phyloP scores from a whole-genome alignment of 2,329 filamentous ascomycete genomes.

The Pezizomycotina sp. region DNA sequence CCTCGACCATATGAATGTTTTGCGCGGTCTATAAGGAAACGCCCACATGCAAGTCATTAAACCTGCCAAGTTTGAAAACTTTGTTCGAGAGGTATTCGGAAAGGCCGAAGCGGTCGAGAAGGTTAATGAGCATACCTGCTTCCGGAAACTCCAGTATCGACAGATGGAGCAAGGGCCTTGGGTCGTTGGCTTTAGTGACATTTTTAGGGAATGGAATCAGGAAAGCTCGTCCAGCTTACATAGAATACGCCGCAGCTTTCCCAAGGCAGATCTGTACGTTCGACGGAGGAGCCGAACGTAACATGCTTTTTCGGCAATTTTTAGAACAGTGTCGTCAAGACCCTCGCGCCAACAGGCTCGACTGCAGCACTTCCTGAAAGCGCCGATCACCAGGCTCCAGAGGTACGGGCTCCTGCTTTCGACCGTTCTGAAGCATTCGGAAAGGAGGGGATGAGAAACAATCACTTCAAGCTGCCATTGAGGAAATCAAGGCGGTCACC shows the following conservation, averaged over 20 bases:
- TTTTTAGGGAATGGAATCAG: slow-evolving; percentile 97
- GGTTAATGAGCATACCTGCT: slow-evolving; percentile 80
- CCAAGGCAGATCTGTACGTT: slow-evolving; percentile 70
- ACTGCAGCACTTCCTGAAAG: slow-evolving; percentile 88
- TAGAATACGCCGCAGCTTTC: slow-evolving; percentile 80
- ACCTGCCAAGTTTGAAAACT: slow-evolving; percentile 59
- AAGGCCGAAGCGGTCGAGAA: slow-evolving; percentile 75
- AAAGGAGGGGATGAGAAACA: slow-evolving; percentile 74
- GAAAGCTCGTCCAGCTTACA: slow-evolving; percentile 74
- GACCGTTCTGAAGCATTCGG: slow-evolving; percentile 71
- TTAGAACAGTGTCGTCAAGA: slow-evolving; percentile 64
- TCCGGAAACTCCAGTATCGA: slow-evolving; percentile 88
- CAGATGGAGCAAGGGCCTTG: slow-evolving; percentile 95
- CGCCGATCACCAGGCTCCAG: slow-evolving; percentile 81
- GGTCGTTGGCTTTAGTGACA: slow-evolving; percentile 84
- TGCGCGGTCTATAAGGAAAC: slow-evolving; percentile 67
- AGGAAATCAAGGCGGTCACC: slow-evolving; percentile 80
- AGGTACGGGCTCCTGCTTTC: slow-evolving; percentile 70
- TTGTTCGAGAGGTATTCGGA: slow-evolving; percentile 74
- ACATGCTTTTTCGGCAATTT: slow-evolving; percentile 73
- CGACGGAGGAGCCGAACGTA: slow-evolving; percentile 66
- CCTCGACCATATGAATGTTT: slow-evolving; percentile 74
- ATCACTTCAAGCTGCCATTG: slow-evolving; percentile 67
- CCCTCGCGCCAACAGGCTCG: slow-evolving; percentile 62
- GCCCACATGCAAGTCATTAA: slow-evolving; percentile 67